A percentile compares a stretch with the other conserved stretches of the same genome.
These are phyloP conservation scores for Dictyostelium discoideum DNA, from an alignment of 78 protist genomes.

Conservation along the genomic window DNA sequence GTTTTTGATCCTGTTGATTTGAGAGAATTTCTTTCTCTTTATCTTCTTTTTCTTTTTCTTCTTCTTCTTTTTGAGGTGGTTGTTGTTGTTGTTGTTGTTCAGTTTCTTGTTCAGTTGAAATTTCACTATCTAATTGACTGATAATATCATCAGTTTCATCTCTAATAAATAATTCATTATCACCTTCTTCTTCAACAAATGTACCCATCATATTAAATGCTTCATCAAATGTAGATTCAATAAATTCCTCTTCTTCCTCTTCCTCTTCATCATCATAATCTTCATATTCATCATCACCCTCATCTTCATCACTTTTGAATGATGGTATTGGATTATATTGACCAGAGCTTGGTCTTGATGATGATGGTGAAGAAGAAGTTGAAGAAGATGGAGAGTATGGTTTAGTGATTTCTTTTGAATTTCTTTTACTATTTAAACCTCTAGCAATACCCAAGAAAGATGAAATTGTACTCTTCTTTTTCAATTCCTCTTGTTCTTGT, in stretches of 20 bases:
- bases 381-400: neutral
- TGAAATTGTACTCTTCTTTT: neutral
- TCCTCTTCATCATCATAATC: neutral
- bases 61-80: neutral
- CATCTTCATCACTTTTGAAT: neutral
- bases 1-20: neutral
- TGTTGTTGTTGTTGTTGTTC: neutral
- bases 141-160: slow-evolving; percentile 28
- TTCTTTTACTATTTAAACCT: neutral
- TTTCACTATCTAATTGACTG: neutral
- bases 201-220: neutral
- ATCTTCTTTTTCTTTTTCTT: neutral
- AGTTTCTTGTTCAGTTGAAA: neutral
- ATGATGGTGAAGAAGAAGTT: neutral
- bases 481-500: neutral
- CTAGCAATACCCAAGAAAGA: neutral
- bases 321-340: neutral
- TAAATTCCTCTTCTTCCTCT: neutral
- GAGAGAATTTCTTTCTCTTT: neutral
- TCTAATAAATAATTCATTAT: neutral
- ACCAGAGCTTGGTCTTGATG: neutral
- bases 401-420: neutral
- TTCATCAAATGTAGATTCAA: slow-evolving; percentile 1
- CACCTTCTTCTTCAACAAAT: neutral
- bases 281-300: neutral